phyloP scores from a whole-genome alignment of 179 eudicot genomes.

The Silene noctiflora region DNA sequence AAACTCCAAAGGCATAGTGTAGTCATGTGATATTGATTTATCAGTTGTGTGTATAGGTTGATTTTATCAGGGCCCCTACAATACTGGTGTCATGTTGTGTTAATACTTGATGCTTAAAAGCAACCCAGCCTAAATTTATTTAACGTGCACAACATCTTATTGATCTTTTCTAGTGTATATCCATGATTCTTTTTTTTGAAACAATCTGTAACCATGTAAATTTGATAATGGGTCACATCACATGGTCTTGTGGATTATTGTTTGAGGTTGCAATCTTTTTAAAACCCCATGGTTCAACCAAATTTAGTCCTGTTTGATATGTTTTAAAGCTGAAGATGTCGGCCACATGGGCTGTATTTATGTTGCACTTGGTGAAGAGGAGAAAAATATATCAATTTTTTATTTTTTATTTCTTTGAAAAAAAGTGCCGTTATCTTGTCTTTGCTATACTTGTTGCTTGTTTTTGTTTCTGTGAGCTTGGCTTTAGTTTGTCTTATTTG shows the following conservation, averaged over 20 bases:
- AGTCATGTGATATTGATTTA: background rate
- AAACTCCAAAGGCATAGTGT: background rate
- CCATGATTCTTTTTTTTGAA: too few relatives aligned
- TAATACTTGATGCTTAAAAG: background rate
- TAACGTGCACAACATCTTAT: background rate
- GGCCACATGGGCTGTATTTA: background rate
- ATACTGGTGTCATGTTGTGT: background rate
- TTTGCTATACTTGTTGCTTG: background rate
- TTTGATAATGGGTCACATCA: background rate
- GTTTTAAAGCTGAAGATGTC: background rate
- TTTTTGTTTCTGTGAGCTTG: conserved; percentile 1
- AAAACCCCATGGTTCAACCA: background rate
- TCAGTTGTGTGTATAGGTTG: background rate
- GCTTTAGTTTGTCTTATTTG: conserved; percentile 18
- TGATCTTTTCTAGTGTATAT: background rate
- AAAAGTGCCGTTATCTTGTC: background rate
- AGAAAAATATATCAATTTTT: background rate
- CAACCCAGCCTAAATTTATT: too few relatives aligned
- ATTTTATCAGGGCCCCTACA: background rate
- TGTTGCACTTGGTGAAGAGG: conserved; percentile 2
- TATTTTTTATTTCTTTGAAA: too few relatives aligned
- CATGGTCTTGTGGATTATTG: background rate
- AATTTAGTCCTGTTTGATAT: background rate
- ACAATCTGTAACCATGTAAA: background rate
- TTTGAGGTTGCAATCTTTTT: background rate